Percentiles rank a stretch among this genome's conserved stretches.
phyloP scores from a whole-genome alignment of 805 yeast species.

The Spathaspora arborariae region DNA sequence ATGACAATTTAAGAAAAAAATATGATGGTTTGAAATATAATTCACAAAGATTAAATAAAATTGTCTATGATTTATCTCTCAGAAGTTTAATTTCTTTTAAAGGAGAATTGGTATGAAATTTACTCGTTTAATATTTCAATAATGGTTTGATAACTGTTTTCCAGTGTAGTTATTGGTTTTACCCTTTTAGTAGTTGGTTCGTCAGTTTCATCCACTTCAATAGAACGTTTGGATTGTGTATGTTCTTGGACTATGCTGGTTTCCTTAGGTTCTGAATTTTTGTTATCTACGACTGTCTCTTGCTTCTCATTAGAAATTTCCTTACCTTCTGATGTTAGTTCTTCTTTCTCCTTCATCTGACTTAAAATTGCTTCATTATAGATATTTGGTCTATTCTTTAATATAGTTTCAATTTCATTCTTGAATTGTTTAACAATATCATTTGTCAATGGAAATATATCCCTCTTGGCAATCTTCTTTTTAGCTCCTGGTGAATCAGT shows the following conservation, averaged over 20 bases:
- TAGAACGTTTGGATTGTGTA: neutral
- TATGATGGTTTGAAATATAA: constrained; percentile 28
- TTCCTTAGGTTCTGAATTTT: no score
- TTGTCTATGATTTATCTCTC: constrained; percentile 23
- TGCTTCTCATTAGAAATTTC: neutral
- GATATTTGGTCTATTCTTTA: constrained; percentile 28
- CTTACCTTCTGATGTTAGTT: neutral
- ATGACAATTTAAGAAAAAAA: constrained; percentile 23
- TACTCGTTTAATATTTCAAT: neutral
- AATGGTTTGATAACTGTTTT: neutral
- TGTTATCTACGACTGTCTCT: neutral
- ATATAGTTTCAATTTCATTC: constrained; percentile 26
- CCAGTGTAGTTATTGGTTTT: neutral
- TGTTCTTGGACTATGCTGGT: no score
- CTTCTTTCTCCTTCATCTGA: neutral
- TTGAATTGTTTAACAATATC: constrained; percentile 29
- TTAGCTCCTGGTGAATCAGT: constrained; percentile 29
- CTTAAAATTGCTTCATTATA: constrained; percentile 23
- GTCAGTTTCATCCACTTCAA: neutral
- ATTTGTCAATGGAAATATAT: constrained; percentile 36
- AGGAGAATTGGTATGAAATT: constrained; percentile 6
- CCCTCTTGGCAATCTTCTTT: constrained; percentile 39
- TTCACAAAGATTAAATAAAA: constrained; percentile 21
- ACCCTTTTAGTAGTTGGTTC: neutral
- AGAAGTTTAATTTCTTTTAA: constrained; percentile 14